phyloP scores from a whole-genome alignment of 1,284 basidiomycete species.

The Naganishia sp. region DNA sequence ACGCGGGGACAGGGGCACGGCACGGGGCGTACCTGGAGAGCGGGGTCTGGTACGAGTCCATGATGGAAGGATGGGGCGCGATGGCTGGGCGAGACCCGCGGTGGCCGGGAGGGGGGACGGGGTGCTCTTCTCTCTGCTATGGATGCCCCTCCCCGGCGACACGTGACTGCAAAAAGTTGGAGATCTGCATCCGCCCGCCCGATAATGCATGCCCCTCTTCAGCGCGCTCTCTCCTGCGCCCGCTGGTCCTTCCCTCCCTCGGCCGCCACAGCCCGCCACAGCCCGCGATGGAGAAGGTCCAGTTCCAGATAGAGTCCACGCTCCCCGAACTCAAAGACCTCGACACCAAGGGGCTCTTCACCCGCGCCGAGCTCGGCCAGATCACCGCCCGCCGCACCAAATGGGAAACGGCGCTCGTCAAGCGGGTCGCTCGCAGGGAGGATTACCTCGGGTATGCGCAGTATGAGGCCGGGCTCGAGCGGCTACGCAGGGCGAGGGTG shows the following conservation, averaged over 20 bases:
- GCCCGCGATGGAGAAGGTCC: constrained; percentile 79
- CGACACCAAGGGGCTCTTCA: constrained; percentile 82
- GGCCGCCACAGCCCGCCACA: background rate
- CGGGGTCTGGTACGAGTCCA: constrained; percentile 59
- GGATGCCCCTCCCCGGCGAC: background rate
- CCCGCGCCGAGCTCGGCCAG: constrained; percentile 80
- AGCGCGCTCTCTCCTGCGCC: background rate
- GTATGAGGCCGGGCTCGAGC: constrained; percentile 88
- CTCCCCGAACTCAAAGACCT: constrained; percentile 94
- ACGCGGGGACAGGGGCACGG: too few species aligned
- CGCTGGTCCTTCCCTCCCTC: too few species aligned
- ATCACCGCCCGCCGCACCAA: constrained; percentile 82
- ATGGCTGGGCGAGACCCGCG: background rate
- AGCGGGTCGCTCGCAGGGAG: constrained; percentile 76
- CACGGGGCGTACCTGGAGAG: constrained; percentile 54
- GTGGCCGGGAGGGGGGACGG: background rate
- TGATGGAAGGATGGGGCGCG: constrained; percentile 35
- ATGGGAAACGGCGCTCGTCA: constrained; percentile 80
- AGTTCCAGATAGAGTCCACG: constrained; percentile 94
- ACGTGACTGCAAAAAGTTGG: constrained; percentile 23
- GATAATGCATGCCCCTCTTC: background rate
- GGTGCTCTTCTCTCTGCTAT: background rate
- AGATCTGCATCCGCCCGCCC: constrained; percentile 3
- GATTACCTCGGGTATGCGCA: constrained; percentile 90
- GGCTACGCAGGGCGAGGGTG: constrained; percentile 71